Base-by-base conservation (phyloP, 1,139 yeast species). In the Saccharomycopsis phalli region DNA sequence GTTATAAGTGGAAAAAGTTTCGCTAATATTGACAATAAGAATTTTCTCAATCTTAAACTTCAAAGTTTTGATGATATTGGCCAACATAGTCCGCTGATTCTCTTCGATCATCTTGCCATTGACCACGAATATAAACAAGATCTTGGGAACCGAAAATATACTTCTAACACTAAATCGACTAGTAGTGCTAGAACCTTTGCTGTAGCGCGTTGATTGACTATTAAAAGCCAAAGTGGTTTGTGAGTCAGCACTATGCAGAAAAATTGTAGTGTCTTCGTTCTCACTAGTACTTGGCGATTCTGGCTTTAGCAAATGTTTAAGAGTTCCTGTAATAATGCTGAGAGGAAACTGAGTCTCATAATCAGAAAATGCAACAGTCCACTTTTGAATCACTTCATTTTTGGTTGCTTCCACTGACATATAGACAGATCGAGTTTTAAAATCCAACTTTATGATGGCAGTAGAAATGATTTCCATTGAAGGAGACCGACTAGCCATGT, bases 361-460 rank as follows among this genome's bases (percentile, higher is more conserved):
- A 25, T 44, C 47, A 34, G 19, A 41, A n/a, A 44, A 28, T 3
- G 46, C 47, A 17, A 41, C 46, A 14, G 41, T 43, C 47, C 47
- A 44, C 33, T 44, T 44, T 20, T 44, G 47, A 21, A 44, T 44
- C 21, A 44, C 41, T 8, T 42, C 41, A 33, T 39, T 38, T 7
- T 31, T 31, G 5, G 31, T 21, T n/a, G 35, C 41, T 13, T 44
- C 47, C 2, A 34, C 34, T 4, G 43, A 38, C 18, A 44, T 23
- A 11, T 38, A 41, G 22, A 23, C 28, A 4, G 41, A 25, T 11
- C 28, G 22, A 14, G 31, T 27, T 5, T 23, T 13, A 14, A 42
- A 44, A 29, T 42, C 47, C 8, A 44, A 20, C 21, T 44, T 44
- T 7, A 44, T 39, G 13, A 37, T 33, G 4, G 42, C 36, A 4